Percentiles rank a stretch among this genome's conserved stretches.
Evolutionary conservation across 169 alveolate species (phyloP).

Genomic region (Plasmodium reichenowi): DNA sequence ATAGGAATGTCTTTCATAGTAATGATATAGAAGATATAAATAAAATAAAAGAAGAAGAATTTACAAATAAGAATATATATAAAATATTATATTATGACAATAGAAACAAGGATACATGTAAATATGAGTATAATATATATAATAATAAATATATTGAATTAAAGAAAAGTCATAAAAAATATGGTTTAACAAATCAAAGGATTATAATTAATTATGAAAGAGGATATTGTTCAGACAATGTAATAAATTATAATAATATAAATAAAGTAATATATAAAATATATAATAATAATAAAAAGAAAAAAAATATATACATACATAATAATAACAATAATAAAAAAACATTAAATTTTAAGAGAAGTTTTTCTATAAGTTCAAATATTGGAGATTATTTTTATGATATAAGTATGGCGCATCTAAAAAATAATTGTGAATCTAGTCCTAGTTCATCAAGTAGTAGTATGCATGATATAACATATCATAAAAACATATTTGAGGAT

Average conservation of each 20-base stretch:
- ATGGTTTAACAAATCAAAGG: background rate
- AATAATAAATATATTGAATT: constrained; percentile 14
- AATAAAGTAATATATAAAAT: background rate
- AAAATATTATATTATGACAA: background rate
- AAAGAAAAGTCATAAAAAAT: constrained; percentile 13
- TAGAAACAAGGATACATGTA: background rate
- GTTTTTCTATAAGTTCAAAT: constrained; percentile 43
- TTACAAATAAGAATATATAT: background rate
- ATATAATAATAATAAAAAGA: background rate
- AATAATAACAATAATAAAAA: background rate
- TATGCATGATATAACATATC: background rate
- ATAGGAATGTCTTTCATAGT: constrained; percentile 14
- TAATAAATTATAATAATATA: constrained; percentile 14
- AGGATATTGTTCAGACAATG: constrained; percentile 18
- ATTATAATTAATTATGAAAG: constrained; percentile 7
- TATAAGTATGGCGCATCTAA: background rate
- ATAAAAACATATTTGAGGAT: background rate
- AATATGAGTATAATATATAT: background rate
- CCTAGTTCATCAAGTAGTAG: constrained; percentile 7
- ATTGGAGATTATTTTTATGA: constrained; percentile 46
- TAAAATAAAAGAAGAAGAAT: background rate
- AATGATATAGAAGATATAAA: background rate
- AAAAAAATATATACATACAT: too few relatives aligned
- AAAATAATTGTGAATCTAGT: constrained; percentile 2
- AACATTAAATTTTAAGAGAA: constrained; percentile 21